These are phyloP conservation scores for Bacidia rubella DNA, from an alignment of 495 filamentous ascomycete species.

Conservation along the genomic window DNA sequence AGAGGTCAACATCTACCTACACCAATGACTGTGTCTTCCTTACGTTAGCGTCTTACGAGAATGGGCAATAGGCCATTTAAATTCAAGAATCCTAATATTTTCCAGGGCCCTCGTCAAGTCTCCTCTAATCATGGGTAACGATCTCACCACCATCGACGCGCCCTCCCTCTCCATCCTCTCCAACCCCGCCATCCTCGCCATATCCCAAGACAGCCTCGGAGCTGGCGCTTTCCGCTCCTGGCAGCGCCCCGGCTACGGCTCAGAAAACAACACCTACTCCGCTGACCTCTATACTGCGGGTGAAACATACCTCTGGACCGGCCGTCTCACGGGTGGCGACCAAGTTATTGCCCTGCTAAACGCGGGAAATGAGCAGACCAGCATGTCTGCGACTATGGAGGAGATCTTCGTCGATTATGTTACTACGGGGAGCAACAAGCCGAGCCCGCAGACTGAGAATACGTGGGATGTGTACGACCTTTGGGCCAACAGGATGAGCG, in stretches of 20 bases:
- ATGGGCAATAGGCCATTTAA: too few relatives aligned
- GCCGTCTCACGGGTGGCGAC: conserved; percentile 26
- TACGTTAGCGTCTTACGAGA: too few relatives aligned
- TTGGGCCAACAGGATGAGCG: conserved; percentile 41
- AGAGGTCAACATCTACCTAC: too few relatives aligned
- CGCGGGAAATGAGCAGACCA: conserved; percentile 24
- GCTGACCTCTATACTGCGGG: conserved; percentile 22
- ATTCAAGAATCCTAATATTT: too few relatives aligned
- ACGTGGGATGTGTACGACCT: conserved; percentile 43
- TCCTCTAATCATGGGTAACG: conserved; percentile 22
- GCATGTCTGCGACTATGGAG: conserved; percentile 37
- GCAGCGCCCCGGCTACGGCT: conserved; percentile 20
- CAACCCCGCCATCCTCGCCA: conserved; percentile 32
- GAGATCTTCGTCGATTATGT: conserved; percentile 41
- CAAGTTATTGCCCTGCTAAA: conserved; percentile 39
- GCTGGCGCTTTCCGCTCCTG: conserved; percentile 27
- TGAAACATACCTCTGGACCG: conserved; percentile 38
- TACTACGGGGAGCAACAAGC: conserved; percentile 25
- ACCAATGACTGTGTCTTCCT: too few relatives aligned
- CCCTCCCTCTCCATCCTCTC: conserved; percentile 25
- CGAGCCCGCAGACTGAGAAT: conserved; percentile 17
- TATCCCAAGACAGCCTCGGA: conserved; percentile 32
- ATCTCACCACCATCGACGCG: conserved; percentile 21
- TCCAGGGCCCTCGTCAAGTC: conserved; percentile 22
- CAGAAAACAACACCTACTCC: conserved; percentile 19